Conservation (phyloP, 1,284 basidiomycete genomes). For the Cutaneotrichosporon arboriforme region DNA sequence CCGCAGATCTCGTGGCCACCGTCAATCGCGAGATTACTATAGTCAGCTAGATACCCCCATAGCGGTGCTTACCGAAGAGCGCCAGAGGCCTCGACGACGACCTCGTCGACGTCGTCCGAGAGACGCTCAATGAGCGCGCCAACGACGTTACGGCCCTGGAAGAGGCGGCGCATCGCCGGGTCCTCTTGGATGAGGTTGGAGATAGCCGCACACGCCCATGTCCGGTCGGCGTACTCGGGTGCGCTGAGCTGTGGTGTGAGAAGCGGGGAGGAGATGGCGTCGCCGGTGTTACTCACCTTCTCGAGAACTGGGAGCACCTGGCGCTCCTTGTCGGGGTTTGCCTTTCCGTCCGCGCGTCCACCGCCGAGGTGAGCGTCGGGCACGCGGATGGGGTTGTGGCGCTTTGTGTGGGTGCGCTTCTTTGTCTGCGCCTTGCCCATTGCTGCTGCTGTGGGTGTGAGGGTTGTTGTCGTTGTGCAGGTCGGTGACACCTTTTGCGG, state of each 20-base stretch:
- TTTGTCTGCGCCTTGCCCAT: conserved; percentile 92
- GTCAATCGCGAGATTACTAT: conserved; percentile 85
- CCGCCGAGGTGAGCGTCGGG: conserved; percentile 80
- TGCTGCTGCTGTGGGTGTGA: not conserved
- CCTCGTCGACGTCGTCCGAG: conserved; percentile 77
- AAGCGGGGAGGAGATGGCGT: not conserved
- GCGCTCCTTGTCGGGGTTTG: conserved; percentile 59
- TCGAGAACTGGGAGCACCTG: conserved; percentile 77
- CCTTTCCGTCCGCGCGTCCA: conserved; percentile 51
- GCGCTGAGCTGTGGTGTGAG: conserved; percentile 44
- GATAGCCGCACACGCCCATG: conserved; percentile 88
- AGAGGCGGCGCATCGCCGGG: conserved; percentile 73
- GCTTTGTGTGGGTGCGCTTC: conserved; percentile 55
- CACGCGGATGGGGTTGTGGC: conserved; percentile 85
- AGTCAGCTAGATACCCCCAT: not conserved
- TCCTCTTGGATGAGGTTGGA: conserved; percentile 84
- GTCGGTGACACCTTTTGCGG: not conserved
- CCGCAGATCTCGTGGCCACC: conserved; percentile 88
- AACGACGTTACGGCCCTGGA: conserved; percentile 86
- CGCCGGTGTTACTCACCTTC: conserved; percentile 61
- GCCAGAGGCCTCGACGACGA: conserved; percentile 76
- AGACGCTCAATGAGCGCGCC: conserved; percentile 75
- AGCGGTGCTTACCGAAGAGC: conserved; percentile 59
- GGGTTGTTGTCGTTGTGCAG: not conserved
- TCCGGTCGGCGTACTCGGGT: conserved; percentile 67